Percentiles rank a stretch among this genome's conserved stretches.
These are phyloP conservation scores for Tanacetum coccineum DNA, from an alignment of 129 eudicot genomes.

Conservation along the genomic window DNA sequence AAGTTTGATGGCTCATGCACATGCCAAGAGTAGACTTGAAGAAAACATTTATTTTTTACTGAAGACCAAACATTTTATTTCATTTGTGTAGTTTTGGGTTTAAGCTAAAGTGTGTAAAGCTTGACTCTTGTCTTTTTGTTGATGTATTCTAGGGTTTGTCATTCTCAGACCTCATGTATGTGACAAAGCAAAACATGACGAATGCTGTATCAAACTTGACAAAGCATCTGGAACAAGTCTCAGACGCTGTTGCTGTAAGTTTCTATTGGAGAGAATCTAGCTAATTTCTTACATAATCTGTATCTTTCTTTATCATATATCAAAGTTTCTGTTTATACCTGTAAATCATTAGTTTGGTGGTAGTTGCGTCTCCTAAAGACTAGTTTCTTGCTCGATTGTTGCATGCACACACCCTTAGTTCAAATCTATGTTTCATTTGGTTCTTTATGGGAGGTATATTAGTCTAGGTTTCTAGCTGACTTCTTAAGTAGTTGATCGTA, in stretches of 20 bases:
- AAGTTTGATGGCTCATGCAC: constrained; percentile 7
- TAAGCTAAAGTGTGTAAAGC: not conserved
- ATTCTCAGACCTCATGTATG: constrained; percentile 91
- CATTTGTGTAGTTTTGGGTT: constrained; percentile 1
- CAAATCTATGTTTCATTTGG: not conserved
- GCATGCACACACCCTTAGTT: not conserved
- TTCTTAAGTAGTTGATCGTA: not conserved
- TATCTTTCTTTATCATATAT: constrained; percentile 11
- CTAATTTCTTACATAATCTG: not conserved
- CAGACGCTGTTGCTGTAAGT: constrained; percentile 86
- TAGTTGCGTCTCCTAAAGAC: not conserved
- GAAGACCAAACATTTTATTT: not conserved
- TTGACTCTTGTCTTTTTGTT: constrained; percentile 21
- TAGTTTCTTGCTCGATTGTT: no score
- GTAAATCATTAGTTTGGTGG: not conserved
- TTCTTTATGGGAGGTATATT: not conserved
- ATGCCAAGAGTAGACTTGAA: constrained; percentile 14
- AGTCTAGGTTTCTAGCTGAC: not conserved
- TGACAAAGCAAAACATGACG: constrained; percentile 72
- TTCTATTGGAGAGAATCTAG: not conserved
- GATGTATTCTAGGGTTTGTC: constrained; percentile 54
- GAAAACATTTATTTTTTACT: constrained; percentile 5
- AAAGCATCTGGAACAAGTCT: constrained; percentile 77
- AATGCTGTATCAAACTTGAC: constrained; percentile 78
- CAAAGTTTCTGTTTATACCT: not conserved